Conservation (phyloP, 2,329 filamentous ascomycete species). For the Parastagonospora nodorum region DNA sequence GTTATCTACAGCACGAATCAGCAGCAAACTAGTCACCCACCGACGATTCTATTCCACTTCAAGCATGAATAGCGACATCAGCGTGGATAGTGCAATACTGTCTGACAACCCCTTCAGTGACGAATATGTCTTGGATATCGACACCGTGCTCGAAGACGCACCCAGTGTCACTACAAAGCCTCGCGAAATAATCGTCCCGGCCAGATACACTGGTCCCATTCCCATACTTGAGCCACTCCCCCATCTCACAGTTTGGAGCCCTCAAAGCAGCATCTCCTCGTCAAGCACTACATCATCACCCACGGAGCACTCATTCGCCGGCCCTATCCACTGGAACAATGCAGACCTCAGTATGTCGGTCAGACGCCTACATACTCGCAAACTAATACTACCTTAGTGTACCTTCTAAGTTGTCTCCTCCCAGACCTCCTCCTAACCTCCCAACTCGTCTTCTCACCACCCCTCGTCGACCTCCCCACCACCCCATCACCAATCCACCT, state of each 20-base stretch:
- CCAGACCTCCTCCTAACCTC: conserved; percentile 10
- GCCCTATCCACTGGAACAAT: conserved; percentile 19
- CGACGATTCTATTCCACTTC: neutral
- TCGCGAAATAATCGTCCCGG: neutral
- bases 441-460: conserved; percentile 17
- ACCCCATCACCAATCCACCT: conserved; percentile 11
- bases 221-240: conserved; percentile 9
- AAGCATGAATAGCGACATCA: neutral
- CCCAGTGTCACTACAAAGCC: neutral
- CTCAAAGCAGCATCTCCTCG: conserved; percentile 1
- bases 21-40: neutral
- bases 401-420: conserved; percentile 21
- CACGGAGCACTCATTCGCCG: neutral
- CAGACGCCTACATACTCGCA: neutral
- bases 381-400: conserved; percentile 16
- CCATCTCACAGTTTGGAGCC: neutral
- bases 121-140: neutral
- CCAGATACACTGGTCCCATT: conserved; percentile 7
- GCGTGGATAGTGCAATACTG: neutral
- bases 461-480: conserved; percentile 13
- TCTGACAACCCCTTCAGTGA: conserved; percentile 15
- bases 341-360: conserved; percentile 16
- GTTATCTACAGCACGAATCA: no score
- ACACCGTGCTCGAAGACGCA: neutral
- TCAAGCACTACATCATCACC: conserved; percentile 2